phyloP scores from a whole-genome alignment of 1,284 basidiomycete species.

The Stereum hirsutum region DNA sequence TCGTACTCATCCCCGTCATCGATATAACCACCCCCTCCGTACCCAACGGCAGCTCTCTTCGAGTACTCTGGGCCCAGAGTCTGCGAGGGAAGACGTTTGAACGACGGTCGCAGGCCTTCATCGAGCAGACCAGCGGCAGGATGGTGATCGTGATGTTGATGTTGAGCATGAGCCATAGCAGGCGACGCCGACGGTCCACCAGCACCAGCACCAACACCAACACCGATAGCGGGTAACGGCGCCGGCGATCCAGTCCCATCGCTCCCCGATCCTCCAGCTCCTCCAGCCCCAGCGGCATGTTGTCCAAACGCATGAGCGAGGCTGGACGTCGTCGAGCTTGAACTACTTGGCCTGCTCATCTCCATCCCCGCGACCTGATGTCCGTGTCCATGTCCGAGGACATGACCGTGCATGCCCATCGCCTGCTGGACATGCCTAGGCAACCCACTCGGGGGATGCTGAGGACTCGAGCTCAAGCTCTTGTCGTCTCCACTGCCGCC shows the following conservation, averaged over 20 bases:
- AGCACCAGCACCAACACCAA: too few species aligned
- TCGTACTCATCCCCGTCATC: slow-evolving; percentile 16
- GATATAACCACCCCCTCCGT: slow-evolving; percentile 18
- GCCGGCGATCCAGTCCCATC: background rate
- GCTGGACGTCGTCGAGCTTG: background rate
- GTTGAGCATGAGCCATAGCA: background rate
- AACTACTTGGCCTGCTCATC: background rate
- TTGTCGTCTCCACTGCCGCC: slow-evolving; percentile 11
- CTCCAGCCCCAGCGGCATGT: background rate
- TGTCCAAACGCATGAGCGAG: slow-evolving; percentile 4
- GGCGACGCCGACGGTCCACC: slow-evolving; percentile 11
- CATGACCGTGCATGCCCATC: too few species aligned
- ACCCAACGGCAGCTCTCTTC: slow-evolving; percentile 40
- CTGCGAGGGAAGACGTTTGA: slow-evolving; percentile 65
- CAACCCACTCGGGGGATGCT: background rate
- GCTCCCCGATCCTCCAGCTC: background rate
- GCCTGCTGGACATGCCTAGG: background rate
- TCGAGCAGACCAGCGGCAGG: slow-evolving; percentile 9
- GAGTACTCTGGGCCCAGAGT: slow-evolving; percentile 49
- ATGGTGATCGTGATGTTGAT: background rate
- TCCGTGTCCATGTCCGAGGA: slow-evolving; percentile 3
- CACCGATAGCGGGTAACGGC: too few species aligned
- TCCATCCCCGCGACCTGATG: background rate
- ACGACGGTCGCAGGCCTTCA: slow-evolving; percentile 39
- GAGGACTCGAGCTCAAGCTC: slow-evolving; percentile 17